Evolutionary conservation across 148 eudicot genomes (phyloP).

Genomic region (Oxyria digyna): DNA sequence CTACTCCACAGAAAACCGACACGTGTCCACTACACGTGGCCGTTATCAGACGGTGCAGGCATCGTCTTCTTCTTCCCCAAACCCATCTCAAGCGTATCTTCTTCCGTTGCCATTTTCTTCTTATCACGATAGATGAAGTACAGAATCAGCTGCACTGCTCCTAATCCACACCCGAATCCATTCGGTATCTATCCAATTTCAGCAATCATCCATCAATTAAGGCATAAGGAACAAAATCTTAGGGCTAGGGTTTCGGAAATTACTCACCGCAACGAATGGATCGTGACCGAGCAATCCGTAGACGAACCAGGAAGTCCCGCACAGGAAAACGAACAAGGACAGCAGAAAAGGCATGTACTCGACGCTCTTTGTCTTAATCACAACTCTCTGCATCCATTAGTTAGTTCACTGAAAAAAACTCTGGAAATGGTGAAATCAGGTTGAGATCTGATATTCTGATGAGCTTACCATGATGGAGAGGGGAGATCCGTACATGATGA

Average conservation of each 20-base stretch:
- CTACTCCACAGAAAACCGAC: background rate
- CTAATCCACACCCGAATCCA: slow-evolving; percentile 58
- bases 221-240: no score
- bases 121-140: slow-evolving; percentile 49
- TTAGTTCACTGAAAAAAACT: no score
- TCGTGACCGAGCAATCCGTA: slow-evolving; percentile 70
- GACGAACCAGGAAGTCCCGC: slow-evolving; percentile 83
- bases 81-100: slow-evolving; percentile 37
- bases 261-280: slow-evolving; percentile 65
- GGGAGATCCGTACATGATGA: slow-evolving; percentile 86
- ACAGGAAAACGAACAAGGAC: slow-evolving; percentile 67
- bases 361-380: slow-evolving; percentile 71
- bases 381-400: slow-evolving; percentile 42
- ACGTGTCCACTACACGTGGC: slow-evolving; percentile 2
- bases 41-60: background rate
- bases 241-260: background rate
- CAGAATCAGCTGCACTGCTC: slow-evolving; percentile 53
- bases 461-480: slow-evolving; percentile 72
- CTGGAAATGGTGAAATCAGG: no score
- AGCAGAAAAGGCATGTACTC: slow-evolving; percentile 91
- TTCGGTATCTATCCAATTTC: slow-evolving; percentile 43
- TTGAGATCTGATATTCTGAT: background rate
- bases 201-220: background rate
- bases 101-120: slow-evolving; percentile 22
- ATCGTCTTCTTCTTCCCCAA: background rate